Conservation (phyloP, 2,329 filamentous ascomycete species). For the Ophiostoma montium region DNA sequence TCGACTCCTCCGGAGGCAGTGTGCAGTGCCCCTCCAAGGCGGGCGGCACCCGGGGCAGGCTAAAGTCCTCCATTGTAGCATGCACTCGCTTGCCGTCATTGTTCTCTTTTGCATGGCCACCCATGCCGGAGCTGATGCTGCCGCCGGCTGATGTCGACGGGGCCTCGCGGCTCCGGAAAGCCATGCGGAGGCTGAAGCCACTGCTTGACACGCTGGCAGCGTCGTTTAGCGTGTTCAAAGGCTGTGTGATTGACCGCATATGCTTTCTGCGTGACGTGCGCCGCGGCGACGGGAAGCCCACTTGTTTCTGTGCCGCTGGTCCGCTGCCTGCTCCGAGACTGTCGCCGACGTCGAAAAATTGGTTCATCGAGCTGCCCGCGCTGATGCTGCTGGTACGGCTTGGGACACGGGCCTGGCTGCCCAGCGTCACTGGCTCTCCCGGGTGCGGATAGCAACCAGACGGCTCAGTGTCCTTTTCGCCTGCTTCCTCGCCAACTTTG, state of each 20-base stretch:
- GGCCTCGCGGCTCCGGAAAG: background rate
- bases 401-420: background rate
- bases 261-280: slow-evolving; percentile 1
- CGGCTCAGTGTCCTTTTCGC: background rate
- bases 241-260: slow-evolving; percentile 3
- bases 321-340: background rate
- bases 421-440: background rate
- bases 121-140: background rate
- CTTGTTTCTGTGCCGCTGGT: background rate
- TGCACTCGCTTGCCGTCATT: background rate
- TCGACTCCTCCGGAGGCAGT: slow-evolving; percentile 3
- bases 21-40: slow-evolving; percentile 5
- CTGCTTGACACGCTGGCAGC: background rate
- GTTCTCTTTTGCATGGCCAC: background rate
- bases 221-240: background rate
- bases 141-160: background rate
- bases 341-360: background rate
- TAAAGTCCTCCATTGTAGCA: slow-evolving; percentile 8
- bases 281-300: background rate
- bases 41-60: background rate
- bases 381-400: background rate
- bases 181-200: slow-evolving; percentile 3
- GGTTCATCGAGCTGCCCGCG: slow-evolving; percentile 3
- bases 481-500: background rate
- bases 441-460: background rate